Evolutionary conservation across 2,329 filamentous ascomycete genomes (phyloP).

Genomic region (Bipolaris gigantea): DNA sequence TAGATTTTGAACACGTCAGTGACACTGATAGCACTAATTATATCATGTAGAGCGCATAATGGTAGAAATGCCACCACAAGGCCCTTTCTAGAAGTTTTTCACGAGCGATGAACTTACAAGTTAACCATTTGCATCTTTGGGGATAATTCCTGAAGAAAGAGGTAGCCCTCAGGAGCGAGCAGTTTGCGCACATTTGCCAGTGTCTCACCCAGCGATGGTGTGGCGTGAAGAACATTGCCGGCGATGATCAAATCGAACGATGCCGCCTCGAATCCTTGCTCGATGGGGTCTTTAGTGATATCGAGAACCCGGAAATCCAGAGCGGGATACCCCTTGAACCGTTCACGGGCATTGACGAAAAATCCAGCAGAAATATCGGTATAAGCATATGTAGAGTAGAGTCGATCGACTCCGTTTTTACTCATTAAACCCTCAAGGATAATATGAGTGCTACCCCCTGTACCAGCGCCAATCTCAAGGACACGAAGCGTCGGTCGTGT

Average conservation of each 20-base stretch:
- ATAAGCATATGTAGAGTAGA: not conserved
- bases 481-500: not conserved
- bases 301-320: constrained; percentile 7
- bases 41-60: not conserved
- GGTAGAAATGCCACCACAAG: no score
- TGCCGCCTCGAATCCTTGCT: constrained; percentile 12
- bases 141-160: not conserved
- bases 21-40: not conserved
- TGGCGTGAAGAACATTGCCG: not conserved
- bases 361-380: constrained; percentile 1
- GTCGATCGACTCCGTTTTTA: not conserved
- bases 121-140: not conserved
- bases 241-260: constrained; percentile 24
- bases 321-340: not conserved
- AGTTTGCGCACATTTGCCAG: not conserved
- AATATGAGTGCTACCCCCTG: not conserved
- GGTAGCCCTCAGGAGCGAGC: not conserved
- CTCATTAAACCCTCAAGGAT: not conserved
- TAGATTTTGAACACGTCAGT: not conserved
- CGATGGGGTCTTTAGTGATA: constrained; percentile 5
- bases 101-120: not conserved
- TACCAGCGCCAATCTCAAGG: not conserved
- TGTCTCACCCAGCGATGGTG: not conserved
- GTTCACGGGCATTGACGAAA: not conserved
- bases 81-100: not conserved